phyloP scores from a whole-genome alignment of 2,329 filamentous ascomycete species.

The Aureobasidium sp. region DNA sequence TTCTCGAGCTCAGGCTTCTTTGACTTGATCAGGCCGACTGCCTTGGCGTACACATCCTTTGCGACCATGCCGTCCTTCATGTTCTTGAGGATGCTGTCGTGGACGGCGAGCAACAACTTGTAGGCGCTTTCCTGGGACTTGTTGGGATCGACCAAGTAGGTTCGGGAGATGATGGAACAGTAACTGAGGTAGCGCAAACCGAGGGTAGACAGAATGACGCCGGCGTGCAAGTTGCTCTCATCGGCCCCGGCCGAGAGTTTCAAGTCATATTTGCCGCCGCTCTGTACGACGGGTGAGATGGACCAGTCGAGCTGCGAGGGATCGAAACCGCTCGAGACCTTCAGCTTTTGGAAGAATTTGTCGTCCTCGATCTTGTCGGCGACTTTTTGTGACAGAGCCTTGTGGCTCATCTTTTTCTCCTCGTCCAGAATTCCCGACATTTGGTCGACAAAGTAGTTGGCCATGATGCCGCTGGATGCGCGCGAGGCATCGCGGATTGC shows the following conservation, averaged over 20 bases:
- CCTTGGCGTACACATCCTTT: slow-evolving; percentile 89
- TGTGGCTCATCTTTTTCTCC: slow-evolving; percentile 95
- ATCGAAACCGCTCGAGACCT: slow-evolving; percentile 81
- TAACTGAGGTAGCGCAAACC: slow-evolving; percentile 95
- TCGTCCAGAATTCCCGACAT: slow-evolving; percentile 95
- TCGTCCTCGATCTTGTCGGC: slow-evolving; percentile 84
- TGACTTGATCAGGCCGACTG: slow-evolving; percentile 65
- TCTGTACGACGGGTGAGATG: slow-evolving; percentile 82
- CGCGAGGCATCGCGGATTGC: slow-evolving; percentile 90
- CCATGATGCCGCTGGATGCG: slow-evolving; percentile 89
- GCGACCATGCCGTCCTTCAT: slow-evolving; percentile 76
- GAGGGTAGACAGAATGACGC: slow-evolving; percentile 86
- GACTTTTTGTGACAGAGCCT: slow-evolving; percentile 74
- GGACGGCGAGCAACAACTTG: slow-evolving; percentile 74
- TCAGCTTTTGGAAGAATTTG: slow-evolving; percentile 85
- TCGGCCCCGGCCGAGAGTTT: slow-evolving; percentile 71
- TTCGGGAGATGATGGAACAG: slow-evolving; percentile 82
- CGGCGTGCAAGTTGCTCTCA: slow-evolving; percentile 72
- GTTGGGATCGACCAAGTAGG: slow-evolving; percentile 93
- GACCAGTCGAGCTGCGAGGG: slow-evolving; percentile 87
- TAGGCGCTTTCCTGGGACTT: slow-evolving; percentile 93
- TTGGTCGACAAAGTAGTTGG: slow-evolving; percentile 93
- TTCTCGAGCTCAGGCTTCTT: slow-evolving; percentile 96
- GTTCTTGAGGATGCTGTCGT: slow-evolving; percentile 84
- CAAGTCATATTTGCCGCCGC: slow-evolving; percentile 89